phyloP scores from a whole-genome alignment of 2,329 filamentous ascomycete species.

The Colletotrichum cordylinicola region DNA sequence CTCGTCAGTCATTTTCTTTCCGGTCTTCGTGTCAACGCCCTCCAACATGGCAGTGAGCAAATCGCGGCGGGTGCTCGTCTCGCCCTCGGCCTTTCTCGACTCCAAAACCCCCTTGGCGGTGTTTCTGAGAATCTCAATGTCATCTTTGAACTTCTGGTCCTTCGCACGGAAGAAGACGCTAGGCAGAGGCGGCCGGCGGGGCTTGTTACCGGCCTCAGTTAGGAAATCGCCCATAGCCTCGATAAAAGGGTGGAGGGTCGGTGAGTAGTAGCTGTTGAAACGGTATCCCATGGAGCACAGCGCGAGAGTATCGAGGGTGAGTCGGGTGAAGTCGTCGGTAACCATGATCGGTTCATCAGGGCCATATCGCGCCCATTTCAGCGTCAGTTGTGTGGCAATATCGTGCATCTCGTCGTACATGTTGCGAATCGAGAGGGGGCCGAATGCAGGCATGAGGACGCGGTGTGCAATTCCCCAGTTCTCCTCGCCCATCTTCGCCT shows the following conservation, averaged over 20 bases:
- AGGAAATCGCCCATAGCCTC: constrained; percentile 67
- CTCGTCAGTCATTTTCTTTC: constrained; percentile 62
- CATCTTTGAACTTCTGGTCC: constrained; percentile 50
- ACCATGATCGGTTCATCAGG: constrained; percentile 52
- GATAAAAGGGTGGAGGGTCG: constrained; percentile 44
- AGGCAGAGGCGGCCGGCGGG: constrained; percentile 50
- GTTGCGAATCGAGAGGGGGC: constrained; percentile 67
- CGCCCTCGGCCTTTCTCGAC: constrained; percentile 50
- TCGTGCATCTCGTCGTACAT: constrained; percentile 63
- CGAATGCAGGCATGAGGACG: constrained; percentile 72
- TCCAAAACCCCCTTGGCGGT: constrained; percentile 64
- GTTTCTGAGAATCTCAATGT: constrained; percentile 57
- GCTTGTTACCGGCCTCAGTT: constrained; percentile 55
- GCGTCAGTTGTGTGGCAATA: constrained; percentile 55
- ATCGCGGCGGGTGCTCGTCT: constrained; percentile 59
- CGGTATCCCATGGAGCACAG: constrained; percentile 64
- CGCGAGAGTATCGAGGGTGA: constrained; percentile 68
- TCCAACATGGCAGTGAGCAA: constrained; percentile 70
- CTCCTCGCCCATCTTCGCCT: constrained; percentile 22
- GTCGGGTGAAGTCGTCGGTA: constrained; percentile 65
- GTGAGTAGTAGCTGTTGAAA: constrained; percentile 66
- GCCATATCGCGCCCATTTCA: constrained; percentile 58
- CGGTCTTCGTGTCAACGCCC: constrained; percentile 68
- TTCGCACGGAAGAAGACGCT: constrained; percentile 49
- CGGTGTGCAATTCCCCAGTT: constrained; percentile 62